phyloP scores from a whole-genome alignment of 768 basidiomycete species.

The Hydnum rufescens region DNA sequence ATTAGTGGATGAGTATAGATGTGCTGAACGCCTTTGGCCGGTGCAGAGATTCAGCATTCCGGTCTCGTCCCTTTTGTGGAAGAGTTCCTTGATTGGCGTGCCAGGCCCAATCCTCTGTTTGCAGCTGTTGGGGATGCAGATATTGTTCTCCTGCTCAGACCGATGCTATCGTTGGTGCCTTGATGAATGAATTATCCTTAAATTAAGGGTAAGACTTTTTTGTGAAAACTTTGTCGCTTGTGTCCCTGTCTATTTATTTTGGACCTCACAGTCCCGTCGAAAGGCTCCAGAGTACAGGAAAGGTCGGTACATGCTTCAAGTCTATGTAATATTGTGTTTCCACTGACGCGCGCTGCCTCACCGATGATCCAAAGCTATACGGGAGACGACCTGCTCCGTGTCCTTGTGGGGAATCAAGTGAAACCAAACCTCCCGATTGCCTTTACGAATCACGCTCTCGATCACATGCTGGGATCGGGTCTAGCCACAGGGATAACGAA shows the following conservation, averaged over 20 bases:
- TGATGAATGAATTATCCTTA: slow-evolving; percentile 39
- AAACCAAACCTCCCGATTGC: slow-evolving; percentile 38
- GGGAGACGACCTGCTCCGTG: slow-evolving; percentile 37
- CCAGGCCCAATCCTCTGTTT: no score
- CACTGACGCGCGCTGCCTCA: no score
- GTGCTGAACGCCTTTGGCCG: no score
- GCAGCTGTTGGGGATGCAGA: background rate
- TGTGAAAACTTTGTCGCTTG: no score
- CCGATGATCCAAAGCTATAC: slow-evolving; percentile 39
- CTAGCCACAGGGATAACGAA: slow-evolving; percentile 44
- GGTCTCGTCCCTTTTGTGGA: slow-evolving; percentile 23
- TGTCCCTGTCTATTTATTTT: background rate
- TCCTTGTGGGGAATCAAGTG: slow-evolving; percentile 21
- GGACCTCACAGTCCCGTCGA: background rate
- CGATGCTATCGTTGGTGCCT: slow-evolving; percentile 41
- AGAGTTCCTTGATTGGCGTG: slow-evolving; percentile 27
- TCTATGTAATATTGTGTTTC: no score
- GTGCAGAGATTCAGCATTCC: slow-evolving; percentile 28
- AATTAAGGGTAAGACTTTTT: slow-evolving; percentile 59
- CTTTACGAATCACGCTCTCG: slow-evolving; percentile 64
- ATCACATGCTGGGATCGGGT: slow-evolving; percentile 46
- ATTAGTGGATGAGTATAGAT: no score
- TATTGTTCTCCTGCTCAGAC: slow-evolving; percentile 32
- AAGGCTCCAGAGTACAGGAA: slow-evolving; percentile 49
- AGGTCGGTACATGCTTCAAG: no score